Conservation (phyloP, 2,329 filamentous ascomycete genomes). For the Colletotrichum karsti region DNA sequence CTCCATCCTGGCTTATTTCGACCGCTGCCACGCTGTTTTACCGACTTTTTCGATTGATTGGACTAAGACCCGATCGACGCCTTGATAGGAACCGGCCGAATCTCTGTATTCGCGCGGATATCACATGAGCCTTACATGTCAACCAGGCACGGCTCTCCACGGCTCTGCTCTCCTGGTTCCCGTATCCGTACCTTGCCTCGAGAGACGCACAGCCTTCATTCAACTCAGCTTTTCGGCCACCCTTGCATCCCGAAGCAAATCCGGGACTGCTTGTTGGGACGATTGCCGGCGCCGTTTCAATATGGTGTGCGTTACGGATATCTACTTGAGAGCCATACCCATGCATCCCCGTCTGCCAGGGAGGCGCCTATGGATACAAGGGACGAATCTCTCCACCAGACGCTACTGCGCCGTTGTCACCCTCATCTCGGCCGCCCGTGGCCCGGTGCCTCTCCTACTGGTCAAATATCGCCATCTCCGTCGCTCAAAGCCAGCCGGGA, state of each 20-base stretch:
- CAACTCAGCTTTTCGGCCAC: neutral
- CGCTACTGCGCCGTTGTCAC: neutral
- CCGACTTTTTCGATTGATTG: neutral
- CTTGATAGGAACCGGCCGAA: conserved; percentile 18
- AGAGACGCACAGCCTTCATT: neutral
- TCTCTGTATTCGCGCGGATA: conserved; percentile 7
- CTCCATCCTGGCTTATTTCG: neutral
- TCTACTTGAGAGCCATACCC: conserved; percentile 5
- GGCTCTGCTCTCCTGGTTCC: neutral
- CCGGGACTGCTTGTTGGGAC: conserved; percentile 21
- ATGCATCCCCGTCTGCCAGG: conserved; percentile 21
- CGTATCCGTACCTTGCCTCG: neutral
- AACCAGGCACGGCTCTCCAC: neutral
- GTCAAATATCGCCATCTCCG: conserved; percentile 9
- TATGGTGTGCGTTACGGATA: no score
- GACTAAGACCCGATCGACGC: neutral
- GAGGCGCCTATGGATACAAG: neutral
- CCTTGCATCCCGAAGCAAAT: conserved; percentile 15
- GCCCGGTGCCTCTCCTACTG: conserved; percentile 2
- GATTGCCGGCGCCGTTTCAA: conserved; percentile 12
- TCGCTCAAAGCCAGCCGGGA: neutral
- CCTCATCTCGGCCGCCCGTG: conserved; percentile 6
- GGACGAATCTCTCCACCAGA: conserved; percentile 10
- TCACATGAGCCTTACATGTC: neutral
- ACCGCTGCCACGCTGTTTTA: neutral